These are phyloP conservation scores for Lizonia empirigonia DNA, from an alignment of 2,329 filamentous ascomycete genomes.

Conservation along the genomic window DNA sequence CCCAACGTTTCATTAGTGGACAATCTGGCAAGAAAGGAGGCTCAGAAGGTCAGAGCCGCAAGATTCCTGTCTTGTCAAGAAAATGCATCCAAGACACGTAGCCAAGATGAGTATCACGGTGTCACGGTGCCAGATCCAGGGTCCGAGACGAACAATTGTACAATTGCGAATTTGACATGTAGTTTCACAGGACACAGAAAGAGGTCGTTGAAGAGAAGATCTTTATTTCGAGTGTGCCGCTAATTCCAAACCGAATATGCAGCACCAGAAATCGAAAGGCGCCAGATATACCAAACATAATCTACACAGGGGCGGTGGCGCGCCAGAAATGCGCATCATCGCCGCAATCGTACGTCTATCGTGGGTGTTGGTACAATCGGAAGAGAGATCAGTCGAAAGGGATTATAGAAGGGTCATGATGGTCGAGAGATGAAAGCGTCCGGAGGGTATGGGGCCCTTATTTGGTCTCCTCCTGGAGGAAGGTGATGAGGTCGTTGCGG, in stretches of 20 bases:
- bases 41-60: background rate
- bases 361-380: slow-evolving; percentile 47
- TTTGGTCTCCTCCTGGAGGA: slow-evolving; percentile 71
- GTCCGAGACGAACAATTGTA: background rate
- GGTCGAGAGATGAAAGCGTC: slow-evolving; percentile 28
- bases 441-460: slow-evolving; percentile 56
- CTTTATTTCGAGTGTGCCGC: slow-evolving; percentile 45
- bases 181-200: background rate
- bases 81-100: background rate
- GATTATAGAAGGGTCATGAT: slow-evolving; percentile 38
- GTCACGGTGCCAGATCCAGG: background rate
- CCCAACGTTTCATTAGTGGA: slow-evolving; percentile 19
- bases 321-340: slow-evolving; percentile 27
- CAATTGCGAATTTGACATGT: background rate
- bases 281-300: slow-evolving; percentile 46
- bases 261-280: slow-evolving; percentile 41
- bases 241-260: slow-evolving; percentile 44
- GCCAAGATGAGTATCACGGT: background rate
- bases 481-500: slow-evolving; percentile 96
- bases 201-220: slow-evolving; percentile 35
- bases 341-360: slow-evolving; percentile 50
- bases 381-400: slow-evolving; percentile 31
- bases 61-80: background rate
- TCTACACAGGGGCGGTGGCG: slow-evolving; percentile 41
- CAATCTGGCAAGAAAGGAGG: background rate